Evolutionary conservation across 2,329 filamentous ascomycete species (phyloP), one percentile per base, ranked within the genome.

Genomic region (Exserohilum rostratum): DNA sequence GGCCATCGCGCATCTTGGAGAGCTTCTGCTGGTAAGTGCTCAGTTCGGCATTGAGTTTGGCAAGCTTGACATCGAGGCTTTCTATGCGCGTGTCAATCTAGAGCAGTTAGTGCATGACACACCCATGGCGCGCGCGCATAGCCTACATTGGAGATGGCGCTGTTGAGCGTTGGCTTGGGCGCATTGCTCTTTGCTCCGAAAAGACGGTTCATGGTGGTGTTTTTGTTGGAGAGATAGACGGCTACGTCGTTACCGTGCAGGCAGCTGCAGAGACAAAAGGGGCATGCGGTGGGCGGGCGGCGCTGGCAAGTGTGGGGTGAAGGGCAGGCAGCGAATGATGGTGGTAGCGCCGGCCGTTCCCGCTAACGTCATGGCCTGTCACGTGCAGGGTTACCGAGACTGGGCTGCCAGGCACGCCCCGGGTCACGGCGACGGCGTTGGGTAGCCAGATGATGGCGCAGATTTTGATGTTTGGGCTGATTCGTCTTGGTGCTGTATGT

Each of bases 51-150:
- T 96, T 97, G 69, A 97, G 85, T 60, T 91, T 89, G 57, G 93
- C 90, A 68, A 98, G 90, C 74, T 98, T 96, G 59, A 96, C 93
- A 79, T 98, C 95, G 80, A 97, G 88, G 61, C 85, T 88, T 72
- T 91, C 87, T 75, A 96, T 86, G 45, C 92, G 87, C 56, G 86
- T 85, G 80, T 96, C 92, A 72, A 90, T 84, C 87, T 90, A 56
- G n/a, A 7, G 1, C 12, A 18, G 58, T 73, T 46, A 74, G 64
- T 52, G 43, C 40, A 47, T 46, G 50, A 12, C 29, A 39, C 30
- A 46, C 5, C 43, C 22, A 46, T 39, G 22, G 48, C 29, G 34
- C 27, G 46, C 25, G 46, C n/a, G 55, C 44, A 49, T 30, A 48
- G 64, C 77, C 59, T 77, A 95, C 89, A 82, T 90, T 95, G 75